Evolutionary conservation across 2,329 filamentous ascomycete genomes (phyloP).

Genomic region (Apiospora malaysiana): DNA sequence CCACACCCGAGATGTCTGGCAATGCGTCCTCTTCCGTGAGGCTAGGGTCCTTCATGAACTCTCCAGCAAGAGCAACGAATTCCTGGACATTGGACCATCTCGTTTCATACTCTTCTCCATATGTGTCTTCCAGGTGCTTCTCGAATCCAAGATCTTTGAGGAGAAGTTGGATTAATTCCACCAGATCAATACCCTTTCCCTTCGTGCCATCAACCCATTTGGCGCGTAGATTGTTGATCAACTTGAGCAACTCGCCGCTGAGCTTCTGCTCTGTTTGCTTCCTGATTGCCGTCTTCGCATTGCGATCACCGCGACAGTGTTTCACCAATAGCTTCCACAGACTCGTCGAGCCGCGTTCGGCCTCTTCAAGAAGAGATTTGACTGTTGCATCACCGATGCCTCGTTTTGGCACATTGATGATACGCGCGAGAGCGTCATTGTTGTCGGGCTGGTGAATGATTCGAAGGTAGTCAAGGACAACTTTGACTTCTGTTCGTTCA

Average conservation of each 20-base stretch:
- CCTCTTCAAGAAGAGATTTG: conserved; percentile 76
- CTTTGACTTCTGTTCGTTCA: conserved; percentile 86
- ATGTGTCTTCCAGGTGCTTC: conserved; percentile 73
- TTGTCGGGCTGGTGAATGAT: conserved; percentile 85
- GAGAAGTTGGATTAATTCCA: conserved; percentile 57
- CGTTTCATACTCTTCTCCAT: conserved; percentile 71
- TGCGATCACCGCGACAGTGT: conserved; percentile 57
- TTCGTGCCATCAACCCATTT: conserved; percentile 38
- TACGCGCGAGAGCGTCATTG: conserved; percentile 81
- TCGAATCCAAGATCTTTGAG: conserved; percentile 74
- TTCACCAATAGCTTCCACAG: conserved; percentile 76
- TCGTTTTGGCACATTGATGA: conserved; percentile 84
- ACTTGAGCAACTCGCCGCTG: conserved; percentile 53
- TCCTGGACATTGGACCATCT: conserved; percentile 91
- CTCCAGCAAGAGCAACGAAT: conserved; percentile 78
- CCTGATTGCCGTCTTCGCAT: conserved; percentile 55
- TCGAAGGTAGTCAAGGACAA: conserved; percentile 85
- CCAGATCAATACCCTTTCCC: conserved; percentile 45
- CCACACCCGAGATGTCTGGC: conserved; percentile 72
- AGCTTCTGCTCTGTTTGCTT: conserved; percentile 59
- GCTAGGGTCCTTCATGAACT: conserved; percentile 62
- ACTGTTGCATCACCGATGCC: conserved; percentile 82
- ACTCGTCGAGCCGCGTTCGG: conserved; percentile 70
- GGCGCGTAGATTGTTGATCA: conserved; percentile 46
- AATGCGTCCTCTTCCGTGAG: conserved; percentile 59